Evolutionary conservation across 305 asterid species (phyloP), one percentile per base, ranked within the genome.

Genomic region (Monarda citriodora): DNA sequence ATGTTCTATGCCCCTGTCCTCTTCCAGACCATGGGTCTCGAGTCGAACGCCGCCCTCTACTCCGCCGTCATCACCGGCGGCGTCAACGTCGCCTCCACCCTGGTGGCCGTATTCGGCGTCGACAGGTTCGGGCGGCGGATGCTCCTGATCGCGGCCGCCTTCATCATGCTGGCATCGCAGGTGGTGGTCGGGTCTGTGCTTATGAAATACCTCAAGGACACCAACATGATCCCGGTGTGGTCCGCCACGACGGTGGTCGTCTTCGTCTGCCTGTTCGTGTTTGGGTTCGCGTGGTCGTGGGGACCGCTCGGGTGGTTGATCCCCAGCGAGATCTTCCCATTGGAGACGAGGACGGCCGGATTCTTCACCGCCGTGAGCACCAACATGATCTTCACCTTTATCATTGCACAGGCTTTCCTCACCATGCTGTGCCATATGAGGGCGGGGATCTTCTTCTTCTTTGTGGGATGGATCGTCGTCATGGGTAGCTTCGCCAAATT

Each of bases 1-100:
- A 82, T 81, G 84, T 84, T 83, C 53, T 86, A 86, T 29, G 91
- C 95, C 2, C 91, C 89, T 5, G 85, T 79, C 7, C 61, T 79
- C 31, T 82, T 84, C 54, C 80, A 79, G 26, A 82, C 89, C 0
- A 74, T 82, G 77, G 92, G 87, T 9, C 45, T 79, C 2, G 75
- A 71, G 2, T 57, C 54, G 5, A 68, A 71, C n/a, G 86, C 75
- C 3, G 57, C 86, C 0, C 58, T 79, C 16, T 18, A 79, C 40
- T 79, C 83, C 2, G 60, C 86, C 1, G 81, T 69, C 11, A 44
- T 79, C 6, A 76, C 83, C 0, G 83, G 85, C 3, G 3, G 21
- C 1, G 60, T 79, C 41, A 76, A 79, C 21, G 3, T 58, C 14
- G 25, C 3, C 1, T 17, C 77, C 17, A 82, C 89, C 4, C 26